Evolutionary conservation across 1,284 basidiomycete genomes (phyloP).

Genomic region (Lentinus polychrous): DNA sequence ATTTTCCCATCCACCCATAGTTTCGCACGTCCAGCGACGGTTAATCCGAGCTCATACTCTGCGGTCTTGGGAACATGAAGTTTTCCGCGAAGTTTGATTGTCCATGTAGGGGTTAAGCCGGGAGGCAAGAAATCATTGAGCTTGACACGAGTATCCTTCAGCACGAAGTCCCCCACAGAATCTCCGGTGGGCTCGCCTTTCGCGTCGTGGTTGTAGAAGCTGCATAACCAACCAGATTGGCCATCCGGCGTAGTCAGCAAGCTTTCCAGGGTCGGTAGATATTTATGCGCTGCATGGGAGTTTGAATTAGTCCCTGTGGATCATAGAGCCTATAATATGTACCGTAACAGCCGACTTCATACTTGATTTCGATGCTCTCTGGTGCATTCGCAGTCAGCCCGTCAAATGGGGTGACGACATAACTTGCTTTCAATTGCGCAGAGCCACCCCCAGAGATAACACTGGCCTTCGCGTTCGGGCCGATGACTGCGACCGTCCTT

Average conservation of each 20-base stretch:
- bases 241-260: conserved; percentile 41
- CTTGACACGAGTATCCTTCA: conserved; percentile 57
- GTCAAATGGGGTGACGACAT: conserved; percentile 47
- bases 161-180: conserved; percentile 39
- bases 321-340: conserved; percentile 11
- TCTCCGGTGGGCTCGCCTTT: conserved; percentile 34
- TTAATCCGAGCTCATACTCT: conserved; percentile 67
- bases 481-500: conserved; percentile 38
- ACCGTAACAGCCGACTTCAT: conserved; percentile 59
- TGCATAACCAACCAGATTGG: conserved; percentile 53
- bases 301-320: not conserved
- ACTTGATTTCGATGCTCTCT: conserved; percentile 37
- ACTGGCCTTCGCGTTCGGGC: conserved; percentile 37
- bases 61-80: conserved; percentile 43
- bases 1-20: conserved; percentile 58
- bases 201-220: conserved; percentile 50
- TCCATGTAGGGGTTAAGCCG: conserved; percentile 55
- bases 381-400: conserved; percentile 45
- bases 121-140: conserved; percentile 61
- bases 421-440: conserved; percentile 39
- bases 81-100: conserved; percentile 52
- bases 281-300: conserved; percentile 45
- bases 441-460: conserved; percentile 46
- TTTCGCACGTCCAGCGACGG: conserved; percentile 61
- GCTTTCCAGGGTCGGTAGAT: conserved; percentile 51